Base-by-base conservation (phyloP, 345 rosid species). In the Excoecaria agallocha region DNA sequence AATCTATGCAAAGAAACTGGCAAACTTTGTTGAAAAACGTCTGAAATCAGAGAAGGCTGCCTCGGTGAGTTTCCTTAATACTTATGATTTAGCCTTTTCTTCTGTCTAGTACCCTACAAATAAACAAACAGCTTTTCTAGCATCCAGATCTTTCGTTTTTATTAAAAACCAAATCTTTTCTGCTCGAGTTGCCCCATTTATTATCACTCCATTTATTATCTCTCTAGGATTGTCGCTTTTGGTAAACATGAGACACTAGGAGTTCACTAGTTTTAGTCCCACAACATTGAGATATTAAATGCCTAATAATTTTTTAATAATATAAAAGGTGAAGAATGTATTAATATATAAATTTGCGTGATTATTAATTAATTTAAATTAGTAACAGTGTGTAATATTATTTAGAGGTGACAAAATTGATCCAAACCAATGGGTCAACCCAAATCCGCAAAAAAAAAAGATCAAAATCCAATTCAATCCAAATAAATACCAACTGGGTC, bases 11-110 rank as follows among this genome's bases (percentile, higher is more conserved):
- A 90, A 89, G 87, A 96, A 96, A 82, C 97, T 96, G 49, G 83
- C 93, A 16, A 87, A 90, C 84, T 96, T 96, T 68, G 88, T 96
- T 5, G 99, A 88, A 83, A 96, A 93, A 84, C 86, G 98, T 75
- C 85, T 96, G 74, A 93, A 89, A 88, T 82, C 91, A 79, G 99
- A 96, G 84, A 93, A 90, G 82, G 90, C 99, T 66, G 99, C 99
- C 72, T 93, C 99, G 48, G 99, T 93, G 88, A 90, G 98, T 79
- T 80, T 78, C 66, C 20, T 35, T 55, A 60, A 52, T 61, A 66
- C 54, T 30, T 30, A 72, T 43, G 35, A 56, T 41, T 61, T 50
- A 37, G 30, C 67, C 19, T 72, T 58, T 49, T 22, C 6, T 39
- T 22, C 1, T 56, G 59, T 65, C 6, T 56, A 20, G 2, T 37